Base-by-base conservation (phyloP, 2,329 filamentous ascomycete species). In the Furcasterigmium sp. region DNA sequence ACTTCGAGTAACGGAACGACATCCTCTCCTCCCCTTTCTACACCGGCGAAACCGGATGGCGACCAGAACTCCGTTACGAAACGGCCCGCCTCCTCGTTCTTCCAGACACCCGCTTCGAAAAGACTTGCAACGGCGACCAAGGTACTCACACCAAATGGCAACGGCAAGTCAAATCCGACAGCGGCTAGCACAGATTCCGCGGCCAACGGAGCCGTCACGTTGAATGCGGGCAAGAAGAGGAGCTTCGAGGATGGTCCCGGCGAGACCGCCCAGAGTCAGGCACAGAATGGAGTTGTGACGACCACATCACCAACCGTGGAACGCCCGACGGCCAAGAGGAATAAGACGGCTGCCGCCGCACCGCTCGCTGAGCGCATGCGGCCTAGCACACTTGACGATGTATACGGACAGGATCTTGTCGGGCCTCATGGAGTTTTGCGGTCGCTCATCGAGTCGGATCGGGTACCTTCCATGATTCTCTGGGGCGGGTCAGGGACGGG, bases 351-450 rank as follows among this genome's bases (percentile, higher is more conserved):
- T 45, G 81, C 82, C 55, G 80, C 83, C 1, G 90, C 89, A 8
- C 93, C 93, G 1, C 72, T 98, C 15, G 91, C 93, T 3, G 93
- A 98, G 64, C 85, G 91, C 23, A 95, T 97, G 89, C 82, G 93
- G 4, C 93, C 93, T 2, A 75, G 73, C 44, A 86, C 76, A 1
- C 75, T 98, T 8, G 87, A 96, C 56, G 84, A 95, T 14, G 86
- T 97, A 3, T 90, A 76, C 51, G 93, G 93, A 1, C 93, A 98
- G 65, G 89, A 95, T 36, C 79, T 98, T 0, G 91, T 98, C 2
- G 91, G 90, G 0, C 79, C 81, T 0, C 70, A 81, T 25, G 93
- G 93, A n/a, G 80, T 97, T 6, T 73, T 98, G 35, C 82, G 91
- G 4, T 83, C 84, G 23, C 75, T 97, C 46, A 94, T 98, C 51